These are phyloP conservation scores for Coniophora puteana DNA, from an alignment of 1,284 basidiomycete genomes.

Conservation along the genomic window DNA sequence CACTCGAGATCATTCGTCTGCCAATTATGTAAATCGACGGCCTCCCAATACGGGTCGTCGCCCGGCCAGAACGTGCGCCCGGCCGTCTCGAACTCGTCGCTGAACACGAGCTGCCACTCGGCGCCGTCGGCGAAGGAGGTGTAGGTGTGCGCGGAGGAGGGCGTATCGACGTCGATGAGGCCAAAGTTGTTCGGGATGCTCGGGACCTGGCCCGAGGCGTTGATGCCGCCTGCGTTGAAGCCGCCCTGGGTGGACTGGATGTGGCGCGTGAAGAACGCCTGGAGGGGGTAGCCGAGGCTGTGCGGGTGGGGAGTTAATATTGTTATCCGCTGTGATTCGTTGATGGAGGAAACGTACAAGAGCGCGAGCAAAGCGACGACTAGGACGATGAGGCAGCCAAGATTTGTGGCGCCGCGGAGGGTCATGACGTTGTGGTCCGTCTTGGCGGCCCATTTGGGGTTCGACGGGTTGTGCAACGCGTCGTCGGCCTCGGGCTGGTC, in stretches of 20 bases:
- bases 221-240: constrained; percentile 68
- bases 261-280: constrained; percentile 16
- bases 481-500: constrained; percentile 66
- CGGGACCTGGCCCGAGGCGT: constrained; percentile 56
- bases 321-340: too few species aligned
- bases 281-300: constrained; percentile 52
- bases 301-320: constrained; percentile 42
- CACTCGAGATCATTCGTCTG: constrained; percentile 65
- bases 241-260: background rate
- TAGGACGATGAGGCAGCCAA: constrained; percentile 51
- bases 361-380: constrained; percentile 50
- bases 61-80: constrained; percentile 67
- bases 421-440: constrained; percentile 39
- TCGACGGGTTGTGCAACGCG: constrained; percentile 56
- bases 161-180: constrained; percentile 70
- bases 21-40: constrained; percentile 63
- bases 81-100: constrained; percentile 80
- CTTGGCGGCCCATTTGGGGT: constrained; percentile 23
- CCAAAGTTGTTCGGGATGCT: constrained; percentile 33
- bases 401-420: constrained; percentile 52
- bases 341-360: constrained; percentile 79
- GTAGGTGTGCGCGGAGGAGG: constrained; percentile 48
- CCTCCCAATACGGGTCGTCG: constrained; percentile 77
- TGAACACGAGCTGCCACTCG: constrained; percentile 68
- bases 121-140: constrained; percentile 66